phyloP scores from a whole-genome alignment of 2,329 filamentous ascomycete species.

The Cytospora mali region DNA sequence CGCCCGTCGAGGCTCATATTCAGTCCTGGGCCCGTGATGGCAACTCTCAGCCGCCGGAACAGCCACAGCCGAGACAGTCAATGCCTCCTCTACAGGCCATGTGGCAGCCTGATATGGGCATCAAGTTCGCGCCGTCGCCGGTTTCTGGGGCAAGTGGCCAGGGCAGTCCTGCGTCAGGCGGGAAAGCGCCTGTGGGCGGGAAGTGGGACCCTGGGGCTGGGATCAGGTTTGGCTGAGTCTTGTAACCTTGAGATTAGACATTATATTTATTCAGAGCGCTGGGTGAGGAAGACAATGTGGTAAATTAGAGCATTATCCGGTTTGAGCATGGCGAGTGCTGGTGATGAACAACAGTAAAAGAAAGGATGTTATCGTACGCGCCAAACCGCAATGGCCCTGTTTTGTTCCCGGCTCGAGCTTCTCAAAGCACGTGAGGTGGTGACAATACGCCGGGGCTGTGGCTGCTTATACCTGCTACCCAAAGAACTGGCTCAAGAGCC shows the following conservation, averaged over 20 bases:
- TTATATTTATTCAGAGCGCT: background rate
- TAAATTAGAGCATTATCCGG: background rate
- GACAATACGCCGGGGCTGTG: too few relatives aligned
- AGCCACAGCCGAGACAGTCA: slow-evolving; percentile 51
- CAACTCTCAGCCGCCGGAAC: slow-evolving; percentile 59
- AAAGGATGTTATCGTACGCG: background rate
- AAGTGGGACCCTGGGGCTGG: slow-evolving; percentile 64
- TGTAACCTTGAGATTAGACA: background rate
- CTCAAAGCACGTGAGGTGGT: too few relatives aligned
- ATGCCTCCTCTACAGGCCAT: slow-evolving; percentile 52
- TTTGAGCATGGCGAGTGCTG: slow-evolving; percentile 7
- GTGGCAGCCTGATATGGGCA: slow-evolving; percentile 82
- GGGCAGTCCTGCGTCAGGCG: slow-evolving; percentile 22
- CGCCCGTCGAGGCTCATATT: slow-evolving; percentile 52
- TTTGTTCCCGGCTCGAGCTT: background rate
- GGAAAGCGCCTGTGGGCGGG: slow-evolving; percentile 37
- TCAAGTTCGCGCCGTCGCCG: slow-evolving; percentile 66
- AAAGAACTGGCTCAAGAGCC: background rate
- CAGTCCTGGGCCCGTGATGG: slow-evolving; percentile 56
- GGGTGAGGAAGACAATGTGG: background rate
- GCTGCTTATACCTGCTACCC: too few relatives aligned
- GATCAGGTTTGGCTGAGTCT: slow-evolving; percentile 54
- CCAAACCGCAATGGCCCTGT: background rate
- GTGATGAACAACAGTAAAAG: background rate
- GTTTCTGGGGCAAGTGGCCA: slow-evolving; percentile 28